Evolutionary conservation across 2,329 filamentous ascomycete genomes (phyloP).

Genomic region (Aspergillus sp.): DNA sequence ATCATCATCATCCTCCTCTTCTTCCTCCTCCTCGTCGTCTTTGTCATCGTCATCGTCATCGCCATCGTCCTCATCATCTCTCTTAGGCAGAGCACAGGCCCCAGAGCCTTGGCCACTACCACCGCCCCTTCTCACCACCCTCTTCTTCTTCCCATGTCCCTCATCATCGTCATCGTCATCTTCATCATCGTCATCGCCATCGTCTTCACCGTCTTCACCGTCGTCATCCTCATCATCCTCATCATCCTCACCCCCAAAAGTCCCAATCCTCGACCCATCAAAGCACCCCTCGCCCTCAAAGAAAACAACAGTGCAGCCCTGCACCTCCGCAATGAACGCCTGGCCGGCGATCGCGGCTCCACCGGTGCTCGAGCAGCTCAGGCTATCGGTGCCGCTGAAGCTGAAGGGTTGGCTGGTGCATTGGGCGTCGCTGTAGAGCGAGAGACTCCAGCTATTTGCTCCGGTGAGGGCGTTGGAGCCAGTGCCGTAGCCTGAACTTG

Average conservation of each 20-base stretch:
- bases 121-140: background rate
- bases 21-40: background rate
- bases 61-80: background rate
- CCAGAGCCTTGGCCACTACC: background rate
- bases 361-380: background rate
- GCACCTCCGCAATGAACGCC: background rate
- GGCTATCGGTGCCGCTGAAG: background rate
- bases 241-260: background rate
- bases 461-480: background rate
- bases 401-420: background rate
- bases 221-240: background rate
- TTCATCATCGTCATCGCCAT: background rate
- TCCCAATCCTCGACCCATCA: background rate
- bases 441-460: background rate
- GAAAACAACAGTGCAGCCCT: background rate
- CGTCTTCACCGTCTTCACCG: background rate
- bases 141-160: background rate
- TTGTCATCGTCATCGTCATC: background rate
- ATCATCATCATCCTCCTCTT: background rate
- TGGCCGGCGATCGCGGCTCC: background rate
- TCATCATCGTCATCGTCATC: background rate
- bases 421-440: background rate
- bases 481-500: background rate
- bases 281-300: background rate
- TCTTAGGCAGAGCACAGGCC: background rate